phyloP scores from a whole-genome alignment of 495 filamentous ascomycete species.

The Bathelium albidoporum region DNA sequence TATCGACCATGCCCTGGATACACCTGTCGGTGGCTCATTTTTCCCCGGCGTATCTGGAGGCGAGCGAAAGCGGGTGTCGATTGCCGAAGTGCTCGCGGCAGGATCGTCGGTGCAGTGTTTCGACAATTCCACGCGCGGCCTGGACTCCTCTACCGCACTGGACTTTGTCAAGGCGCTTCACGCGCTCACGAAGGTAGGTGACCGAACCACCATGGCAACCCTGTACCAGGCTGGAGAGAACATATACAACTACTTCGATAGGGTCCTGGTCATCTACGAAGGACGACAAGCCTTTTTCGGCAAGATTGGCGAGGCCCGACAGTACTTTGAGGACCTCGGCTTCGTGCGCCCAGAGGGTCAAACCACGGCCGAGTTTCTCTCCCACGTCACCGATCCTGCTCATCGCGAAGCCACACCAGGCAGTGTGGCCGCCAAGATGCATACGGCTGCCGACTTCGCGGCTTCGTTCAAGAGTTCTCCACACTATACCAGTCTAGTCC shows the following conservation, averaged over 20 bases:
- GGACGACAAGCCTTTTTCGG: slow-evolving; percentile 58
- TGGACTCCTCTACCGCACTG: slow-evolving; percentile 18
- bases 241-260: slow-evolving; percentile 22
- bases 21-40: slow-evolving; percentile 23
- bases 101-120: slow-evolving; percentile 14
- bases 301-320: slow-evolving; percentile 19
- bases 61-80: slow-evolving; percentile 23
- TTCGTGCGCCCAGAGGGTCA: slow-evolving; percentile 49
- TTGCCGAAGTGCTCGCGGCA: slow-evolving; percentile 14
- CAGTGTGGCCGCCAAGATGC: too few species aligned
- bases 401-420: too few species aligned
- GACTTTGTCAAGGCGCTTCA: slow-evolving; percentile 15
- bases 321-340: slow-evolving; percentile 44
- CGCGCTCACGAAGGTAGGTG: slow-evolving; percentile 9
- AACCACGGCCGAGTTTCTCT: slow-evolving; percentile 63
- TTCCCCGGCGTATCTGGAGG: slow-evolving; percentile 24
- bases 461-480: too few species aligned
- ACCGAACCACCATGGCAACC: slow-evolving; percentile 11
- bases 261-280: slow-evolving; percentile 46
- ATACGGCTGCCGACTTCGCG: too few species aligned
- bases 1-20: slow-evolving; percentile 27
- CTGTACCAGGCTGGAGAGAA: slow-evolving; percentile 21
- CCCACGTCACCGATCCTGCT: slow-evolving; percentile 56
- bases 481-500: too few species aligned
- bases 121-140: slow-evolving; percentile 20